These are phyloP conservation scores for Candolleomyces eurysporus DNA, from an alignment of 768 basidiomycete genomes.

Conservation along the genomic window DNA sequence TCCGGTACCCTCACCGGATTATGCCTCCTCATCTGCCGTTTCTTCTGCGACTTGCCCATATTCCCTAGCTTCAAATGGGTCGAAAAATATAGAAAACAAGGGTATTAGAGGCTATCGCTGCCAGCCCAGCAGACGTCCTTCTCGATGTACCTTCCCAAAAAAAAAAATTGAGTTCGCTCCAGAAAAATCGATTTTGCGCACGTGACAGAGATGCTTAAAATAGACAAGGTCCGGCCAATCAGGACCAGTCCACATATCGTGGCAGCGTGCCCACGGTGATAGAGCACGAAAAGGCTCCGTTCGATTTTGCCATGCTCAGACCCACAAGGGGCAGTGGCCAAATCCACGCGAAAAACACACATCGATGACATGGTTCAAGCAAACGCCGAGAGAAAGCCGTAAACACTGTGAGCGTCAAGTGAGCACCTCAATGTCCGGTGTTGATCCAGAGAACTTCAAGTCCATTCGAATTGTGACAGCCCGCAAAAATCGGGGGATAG, in stretches of 20 bases:
- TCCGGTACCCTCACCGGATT: slow-evolving; percentile 95
- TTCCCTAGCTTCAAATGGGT: neutral
- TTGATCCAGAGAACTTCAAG: neutral
- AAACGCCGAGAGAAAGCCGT: neutral
- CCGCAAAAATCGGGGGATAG: too few species aligned
- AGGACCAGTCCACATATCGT: neutral
- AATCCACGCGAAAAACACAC: neutral
- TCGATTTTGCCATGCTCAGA: neutral
- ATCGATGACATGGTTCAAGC: neutral
- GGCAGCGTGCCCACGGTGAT: too few species aligned
- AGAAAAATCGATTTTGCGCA: slow-evolving; percentile 4
- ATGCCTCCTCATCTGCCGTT: slow-evolving; percentile 78
- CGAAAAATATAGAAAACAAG: neutral
- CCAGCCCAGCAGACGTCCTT: neutral
- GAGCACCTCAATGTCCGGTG: neutral
- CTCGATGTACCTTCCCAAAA: neutral
- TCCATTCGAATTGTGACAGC: too few species aligned
- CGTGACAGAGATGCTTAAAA: neutral
- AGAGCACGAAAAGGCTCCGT: too few species aligned
- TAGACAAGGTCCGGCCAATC: neutral
- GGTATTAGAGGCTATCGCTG: neutral
- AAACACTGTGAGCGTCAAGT: neutral
- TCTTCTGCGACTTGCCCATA: slow-evolving; percentile 96
- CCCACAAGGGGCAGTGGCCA: neutral
- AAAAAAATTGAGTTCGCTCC: neutral